Conservation (phyloP, 2,329 filamentous ascomycete species). For the Aspergillus ochraceus region DNA sequence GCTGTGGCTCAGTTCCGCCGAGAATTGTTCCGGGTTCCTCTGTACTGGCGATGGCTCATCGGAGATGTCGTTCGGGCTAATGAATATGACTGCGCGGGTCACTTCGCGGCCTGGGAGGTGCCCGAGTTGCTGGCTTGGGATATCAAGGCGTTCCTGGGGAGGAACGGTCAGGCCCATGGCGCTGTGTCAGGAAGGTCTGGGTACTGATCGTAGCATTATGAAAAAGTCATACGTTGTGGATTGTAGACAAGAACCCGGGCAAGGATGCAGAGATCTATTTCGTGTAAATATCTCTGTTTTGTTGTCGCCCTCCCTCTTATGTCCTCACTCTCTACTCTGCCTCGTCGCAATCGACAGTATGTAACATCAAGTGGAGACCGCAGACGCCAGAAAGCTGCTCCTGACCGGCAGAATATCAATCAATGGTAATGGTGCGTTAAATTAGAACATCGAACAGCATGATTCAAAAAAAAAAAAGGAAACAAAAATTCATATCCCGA, state of each 20-base stretch:
- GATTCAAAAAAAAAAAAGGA: constrained; percentile 22
- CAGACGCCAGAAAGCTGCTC: constrained; percentile 28
- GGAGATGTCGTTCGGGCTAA: constrained; percentile 53
- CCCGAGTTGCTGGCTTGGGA: constrained; percentile 49
- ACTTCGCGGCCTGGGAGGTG: constrained; percentile 55
- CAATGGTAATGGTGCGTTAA: constrained; percentile 15
- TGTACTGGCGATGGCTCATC: constrained; percentile 51
- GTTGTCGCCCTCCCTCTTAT: background rate
- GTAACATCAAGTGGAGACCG: constrained; percentile 26
- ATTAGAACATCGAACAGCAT: constrained; percentile 14
- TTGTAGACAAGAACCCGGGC: background rate
- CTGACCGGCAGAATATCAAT: constrained; percentile 15
- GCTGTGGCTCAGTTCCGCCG: constrained; percentile 53
- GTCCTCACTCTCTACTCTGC: constrained; percentile 2
- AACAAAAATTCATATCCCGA: constrained; percentile 24
- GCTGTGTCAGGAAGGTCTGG: constrained; percentile 36
- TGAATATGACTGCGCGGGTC: constrained; percentile 48
- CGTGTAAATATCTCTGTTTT: background rate
- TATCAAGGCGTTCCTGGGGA: constrained; percentile 51
- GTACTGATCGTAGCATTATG: constrained; percentile 21
- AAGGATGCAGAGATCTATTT: background rate
- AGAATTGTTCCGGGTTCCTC: constrained; percentile 53
- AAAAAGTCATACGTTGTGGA: background rate
- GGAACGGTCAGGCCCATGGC: constrained; percentile 37
- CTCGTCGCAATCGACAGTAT: constrained; percentile 10